Base-by-base conservation (phyloP, 805 yeast species). In the Candida ortonii region DNA sequence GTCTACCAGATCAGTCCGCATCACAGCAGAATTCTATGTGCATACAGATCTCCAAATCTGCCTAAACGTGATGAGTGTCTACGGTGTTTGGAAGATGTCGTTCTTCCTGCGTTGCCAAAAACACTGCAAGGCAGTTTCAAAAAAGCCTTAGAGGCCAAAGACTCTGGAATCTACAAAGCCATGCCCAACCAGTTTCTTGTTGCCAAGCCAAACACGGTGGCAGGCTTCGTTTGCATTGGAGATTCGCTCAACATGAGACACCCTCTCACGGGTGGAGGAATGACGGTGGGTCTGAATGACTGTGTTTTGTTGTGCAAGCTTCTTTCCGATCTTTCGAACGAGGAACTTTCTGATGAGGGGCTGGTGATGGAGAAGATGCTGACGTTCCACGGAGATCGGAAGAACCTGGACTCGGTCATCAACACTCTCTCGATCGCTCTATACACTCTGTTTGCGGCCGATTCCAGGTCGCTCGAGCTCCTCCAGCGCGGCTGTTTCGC, bases 191-290 rank as follows among this genome's bases (percentile, higher is more conserved):
- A 93, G 49, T 93, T 75, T 61, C 67, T 93, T 32, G 75, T 94
- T 16, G 97, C 97, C 1, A 69, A 75, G 37, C 68, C 70, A 32
- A 89, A 87, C 55, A 67, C 67, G 19, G 69, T 76, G 26, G 80
- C 78, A 8, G 98, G 98, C 9, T 65, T 87, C 29, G 68, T 93
- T 22, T 71, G 90, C 47, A 56, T 93, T 22, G 98, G 98, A 30
- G 98, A 93, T 59, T 85, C 98, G 2, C 70, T 89, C 49, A 93
- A 93, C 60, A 93, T 93, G 97, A 75, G 98, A 58, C 98, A 93
- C 59, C 98, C 98, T 17, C 73, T 93, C 42, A 93, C 97, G 1
- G 98, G 98, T 34, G 98, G 98, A 45, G 98, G 98, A 42, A 93
- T 93, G 98, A 88, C 97, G 16, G 98, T 93, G 26, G 97, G 96